Evolutionary conservation across 164 flowering plant genomes (phyloP), one percentile per base, ranked within the genome.

Genomic region (Tinospora cordifolia): DNA sequence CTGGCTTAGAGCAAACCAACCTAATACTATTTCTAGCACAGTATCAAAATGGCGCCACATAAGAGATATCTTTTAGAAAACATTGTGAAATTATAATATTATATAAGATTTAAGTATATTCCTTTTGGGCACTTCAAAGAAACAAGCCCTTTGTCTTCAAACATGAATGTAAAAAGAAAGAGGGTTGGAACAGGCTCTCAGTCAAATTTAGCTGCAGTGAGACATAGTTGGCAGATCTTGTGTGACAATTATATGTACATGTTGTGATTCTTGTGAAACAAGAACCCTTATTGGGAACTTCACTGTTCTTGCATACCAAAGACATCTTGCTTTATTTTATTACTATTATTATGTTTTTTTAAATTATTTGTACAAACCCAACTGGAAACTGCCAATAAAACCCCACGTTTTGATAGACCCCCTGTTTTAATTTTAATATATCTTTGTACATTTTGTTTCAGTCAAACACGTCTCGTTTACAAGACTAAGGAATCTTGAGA

Each of bases 391-490:
- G 77, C 83, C 72, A n/a, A 62, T 24, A 68, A 26, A 69, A 40
- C 8, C 66, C 54, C 82, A 79, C 75, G 79, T 79, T 75, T 81
- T 51, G 38, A 60, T 64, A 21, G 51, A 47, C 17, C 26, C 26
- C 36, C 15, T 30, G 57, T 59, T n/a, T 22, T 46, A 65, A 2
- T 25, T 57, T n/a, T n/a, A n/a, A n/a, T n/a, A n/a, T n/a, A n/a
- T n/a, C n/a, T n/a, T n/a, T n/a, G n/a, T n/a, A n/a, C n/a, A n/a
- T 63, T 79, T 54, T 83, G 74, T 77, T 63, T 25, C 72, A 73
- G 84, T 79, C 81, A 79, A 79, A 76, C 79, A 84, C 87, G 87
- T 77, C 78, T 83, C 80, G 12, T 38, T 38, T 63, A 19, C 8
- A 36, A 15, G 24, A 70, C 14, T 1, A 65, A 65, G 25, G 69